Base-by-base conservation (phyloP, 2,329 filamentous ascomycete genomes). In the Exophiala sp. region DNA sequence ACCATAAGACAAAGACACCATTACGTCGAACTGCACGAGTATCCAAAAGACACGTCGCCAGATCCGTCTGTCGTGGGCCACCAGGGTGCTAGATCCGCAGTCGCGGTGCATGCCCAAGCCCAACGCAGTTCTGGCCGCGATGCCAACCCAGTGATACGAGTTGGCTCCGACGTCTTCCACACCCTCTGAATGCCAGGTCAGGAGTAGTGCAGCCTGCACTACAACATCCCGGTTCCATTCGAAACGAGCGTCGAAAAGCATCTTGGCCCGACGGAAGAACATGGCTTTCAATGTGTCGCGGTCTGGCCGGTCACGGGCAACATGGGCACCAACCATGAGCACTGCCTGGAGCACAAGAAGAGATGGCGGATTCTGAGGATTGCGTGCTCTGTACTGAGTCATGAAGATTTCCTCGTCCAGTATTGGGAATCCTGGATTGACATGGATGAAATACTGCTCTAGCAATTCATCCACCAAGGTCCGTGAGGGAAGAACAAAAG, bases 371-470 rank as follows among this genome's bases (percentile, higher is more conserved):
- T 58, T 52, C 13, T 51, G 41, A 2, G 52, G 46, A 19, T 53
- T 42, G 74, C 63, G 97, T 7, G 29, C 29, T 32, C 29, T 32
- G 57, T 78, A 78, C 48, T 73, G 71, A 1, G 65, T 61, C 72
- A 76, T 74, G 56, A 79, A 79, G 21, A 70, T 58, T 22, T 73
- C 69, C 57, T 78, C 72, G 37, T 78, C 74, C 22, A 79, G 64
- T 18, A 79, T 69, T 11, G 76, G 76, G 52, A 74, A 77, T 2
- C 73, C 73, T 1, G 70, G 68, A 49, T 78, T 78, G 45, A 78
- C 67, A 46, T 73, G 69, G 3, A 61, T 62, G 53, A 77, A 79
- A 59, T 76, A 79, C 0, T 74, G 73, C 7, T 70, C 63, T 3
- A 80, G 67, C 13, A 79, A 65, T 48, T 72, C 67, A 59, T 77